These are phyloP conservation scores for Dryas integrifolia DNA, from an alignment of 331 rosid species.

Conservation along the genomic window DNA sequence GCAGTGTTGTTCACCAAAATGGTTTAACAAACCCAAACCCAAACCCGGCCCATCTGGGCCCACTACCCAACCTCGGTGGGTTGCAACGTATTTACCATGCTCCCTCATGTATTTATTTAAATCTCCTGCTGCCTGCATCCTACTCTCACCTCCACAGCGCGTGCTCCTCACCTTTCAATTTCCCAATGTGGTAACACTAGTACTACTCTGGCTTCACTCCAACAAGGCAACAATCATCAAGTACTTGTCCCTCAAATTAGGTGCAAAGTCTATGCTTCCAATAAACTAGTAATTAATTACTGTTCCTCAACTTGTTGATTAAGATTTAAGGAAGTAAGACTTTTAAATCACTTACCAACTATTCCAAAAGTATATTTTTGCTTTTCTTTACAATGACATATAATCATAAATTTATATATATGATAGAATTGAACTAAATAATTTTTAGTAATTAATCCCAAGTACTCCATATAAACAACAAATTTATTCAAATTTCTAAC, in stretches of 20 bases:
- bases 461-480: background rate
- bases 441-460: background rate
- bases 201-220: background rate
- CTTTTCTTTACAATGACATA: background rate
- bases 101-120: background rate
- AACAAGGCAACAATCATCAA: background rate
- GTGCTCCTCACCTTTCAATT: background rate
- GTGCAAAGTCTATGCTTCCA: slow-evolving; percentile 16
- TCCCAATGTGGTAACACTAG: background rate
- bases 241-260: slow-evolving; percentile 17
- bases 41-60: background rate
- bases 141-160: slow-evolving; percentile 8
- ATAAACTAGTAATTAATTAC: background rate
- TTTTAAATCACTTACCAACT: slow-evolving; percentile 17
- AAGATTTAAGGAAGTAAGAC: slow-evolving; percentile 20
- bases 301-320: slow-evolving; percentile 19
- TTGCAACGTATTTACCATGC: background rate
- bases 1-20: slow-evolving; percentile 35
- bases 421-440: background rate
- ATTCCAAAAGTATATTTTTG: background rate
- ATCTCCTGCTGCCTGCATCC: background rate
- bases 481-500: background rate
- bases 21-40: background rate
- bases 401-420: background rate
- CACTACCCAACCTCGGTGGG: background rate